A percentile compares a stretch with the other conserved stretches of the same genome.
These are phyloP conservation scores for Boletus vinaceobasis DNA, from an alignment of 768 basidiomycete genomes.

Conservation along the genomic window DNA sequence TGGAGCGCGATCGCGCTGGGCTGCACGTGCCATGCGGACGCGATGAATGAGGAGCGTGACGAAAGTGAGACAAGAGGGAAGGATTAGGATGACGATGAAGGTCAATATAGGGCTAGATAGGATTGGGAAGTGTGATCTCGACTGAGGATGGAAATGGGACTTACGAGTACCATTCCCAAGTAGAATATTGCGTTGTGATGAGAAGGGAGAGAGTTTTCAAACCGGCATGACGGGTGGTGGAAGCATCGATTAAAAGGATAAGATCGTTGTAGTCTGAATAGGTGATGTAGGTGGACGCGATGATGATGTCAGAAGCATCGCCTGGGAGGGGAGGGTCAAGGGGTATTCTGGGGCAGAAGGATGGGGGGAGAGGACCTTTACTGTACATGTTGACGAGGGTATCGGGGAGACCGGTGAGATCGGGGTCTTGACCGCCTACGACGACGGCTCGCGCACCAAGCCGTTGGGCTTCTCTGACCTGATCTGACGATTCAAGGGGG, in stretches of 20 bases:
- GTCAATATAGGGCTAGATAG: conserved; percentile 71
- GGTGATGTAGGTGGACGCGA: conserved; percentile 86
- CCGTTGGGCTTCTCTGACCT: conserved; percentile 56
- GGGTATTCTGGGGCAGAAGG: conserved; percentile 1
- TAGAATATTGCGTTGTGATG: conserved; percentile 74
- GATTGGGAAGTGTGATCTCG: conserved; percentile 6
- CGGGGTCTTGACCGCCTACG: conserved; percentile 82
- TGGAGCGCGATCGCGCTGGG: conserved; percentile 79
- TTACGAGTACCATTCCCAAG: conserved; percentile 93
- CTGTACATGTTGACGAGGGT: conserved; percentile 89
- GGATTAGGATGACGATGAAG: conserved; percentile 81
- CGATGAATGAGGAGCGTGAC: conserved; percentile 88
- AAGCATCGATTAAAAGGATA: conserved; percentile 61
- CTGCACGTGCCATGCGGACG: conserved; percentile 76
- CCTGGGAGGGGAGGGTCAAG: conserved; percentile 39
- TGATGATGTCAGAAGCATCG: conserved; percentile 80
- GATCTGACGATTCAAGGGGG: background rate
- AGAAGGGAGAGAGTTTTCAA: conserved; percentile 70
- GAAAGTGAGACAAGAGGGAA: conserved; percentile 87
- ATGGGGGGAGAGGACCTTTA: conserved; percentile 61
- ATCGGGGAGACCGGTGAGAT: conserved; percentile 63
- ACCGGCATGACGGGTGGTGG: conserved; percentile 78
- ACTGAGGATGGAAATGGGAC: conserved; percentile 20
- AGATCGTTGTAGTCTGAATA: conserved; percentile 76
- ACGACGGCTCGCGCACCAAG: conserved; percentile 85